Evolutionary conservation across 345 rosid genomes (phyloP).

Genomic region (Kernera saxatilis): DNA sequence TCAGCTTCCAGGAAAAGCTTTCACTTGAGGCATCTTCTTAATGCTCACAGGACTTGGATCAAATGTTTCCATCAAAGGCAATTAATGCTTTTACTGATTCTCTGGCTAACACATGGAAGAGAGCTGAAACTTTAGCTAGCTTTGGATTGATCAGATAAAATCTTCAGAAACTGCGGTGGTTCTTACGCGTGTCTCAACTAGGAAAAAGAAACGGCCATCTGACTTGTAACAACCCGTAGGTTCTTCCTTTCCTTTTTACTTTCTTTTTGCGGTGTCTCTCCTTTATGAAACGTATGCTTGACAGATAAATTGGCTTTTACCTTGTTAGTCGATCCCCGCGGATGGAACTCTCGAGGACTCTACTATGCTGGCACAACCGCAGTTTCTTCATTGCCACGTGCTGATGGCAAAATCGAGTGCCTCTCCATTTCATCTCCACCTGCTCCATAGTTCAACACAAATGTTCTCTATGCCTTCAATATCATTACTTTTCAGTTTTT

Average conservation of each 20-base stretch:
- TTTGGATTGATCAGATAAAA: conserved; percentile 20
- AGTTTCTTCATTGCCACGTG: conserved; percentile 34
- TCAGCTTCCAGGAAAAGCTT: not conserved
- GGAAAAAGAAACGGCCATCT: conserved; percentile 3
- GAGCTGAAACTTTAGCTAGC: not conserved
- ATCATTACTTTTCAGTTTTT: conserved; percentile 9
- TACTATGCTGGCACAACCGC: conserved; percentile 26
- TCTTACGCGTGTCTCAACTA: conserved; percentile 24
- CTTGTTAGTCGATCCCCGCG: conserved; percentile 15
- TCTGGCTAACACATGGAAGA: conserved; percentile 7
- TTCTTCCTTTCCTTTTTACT: conserved; percentile 10
- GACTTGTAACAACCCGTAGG: conserved; percentile 14
- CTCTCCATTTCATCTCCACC: conserved; percentile 34
- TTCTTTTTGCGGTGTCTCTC: conserved; percentile 14
- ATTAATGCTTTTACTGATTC: not conserved
- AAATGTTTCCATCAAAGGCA: conserved; percentile 7
- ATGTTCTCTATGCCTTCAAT: not conserved
- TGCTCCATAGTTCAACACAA: conserved; percentile 15
- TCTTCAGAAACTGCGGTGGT: conserved; percentile 18
- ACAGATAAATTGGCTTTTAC: conserved; percentile 21
- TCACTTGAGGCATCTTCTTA: not conserved
- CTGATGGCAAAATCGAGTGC: conserved; percentile 20
- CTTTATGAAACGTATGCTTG: conserved; percentile 28
- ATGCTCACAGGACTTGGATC: conserved; percentile 4
- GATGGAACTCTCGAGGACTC: conserved; percentile 19